Conservation (phyloP, 163 green algal genomes). For the Coccomyxa subellipsoidea region DNA sequence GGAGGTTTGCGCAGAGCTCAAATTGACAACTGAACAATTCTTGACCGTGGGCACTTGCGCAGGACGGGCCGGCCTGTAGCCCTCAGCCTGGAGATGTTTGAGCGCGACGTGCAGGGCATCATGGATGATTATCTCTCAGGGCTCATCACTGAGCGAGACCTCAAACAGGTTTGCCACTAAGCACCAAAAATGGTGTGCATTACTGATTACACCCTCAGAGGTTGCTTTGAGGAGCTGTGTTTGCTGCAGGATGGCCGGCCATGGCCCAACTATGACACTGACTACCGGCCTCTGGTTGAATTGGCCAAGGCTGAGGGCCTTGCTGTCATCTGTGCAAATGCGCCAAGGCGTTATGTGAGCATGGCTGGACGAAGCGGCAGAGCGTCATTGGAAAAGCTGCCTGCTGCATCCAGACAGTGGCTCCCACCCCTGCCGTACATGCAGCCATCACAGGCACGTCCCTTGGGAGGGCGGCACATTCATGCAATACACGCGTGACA, state of each 20-base stretch:
- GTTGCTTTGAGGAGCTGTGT: too few relatives aligned
- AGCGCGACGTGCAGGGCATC: constrained; percentile 45
- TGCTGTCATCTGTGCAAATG: constrained; percentile 47
- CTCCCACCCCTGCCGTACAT: constrained; percentile 38
- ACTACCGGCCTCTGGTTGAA: constrained; percentile 49
- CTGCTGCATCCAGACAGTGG: not conserved
- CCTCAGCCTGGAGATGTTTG: constrained; percentile 56
- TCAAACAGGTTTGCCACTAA: constrained; percentile 8
- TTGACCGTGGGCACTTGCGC: not conserved
- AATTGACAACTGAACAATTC: not conserved
- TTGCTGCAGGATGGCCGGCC: constrained; percentile 33
- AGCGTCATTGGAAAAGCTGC: constrained; percentile 4
- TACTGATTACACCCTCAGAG: too few relatives aligned
- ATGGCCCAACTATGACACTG: constrained; percentile 45
- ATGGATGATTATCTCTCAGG: constrained; percentile 47
- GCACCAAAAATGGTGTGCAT: not conserved
- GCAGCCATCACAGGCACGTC: not conserved
- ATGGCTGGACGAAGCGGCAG: constrained; percentile 16
- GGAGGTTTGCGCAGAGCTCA: not conserved
- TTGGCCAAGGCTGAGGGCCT: constrained; percentile 11
- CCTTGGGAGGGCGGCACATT: not conserved
- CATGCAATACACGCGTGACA: too few relatives aligned
- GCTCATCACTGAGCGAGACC: constrained; percentile 11
- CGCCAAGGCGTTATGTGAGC: constrained; percentile 43
- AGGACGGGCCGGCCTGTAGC: constrained; percentile 19